A percentile compares a stretch with the other conserved stretches of the same genome.
Evolutionary conservation across 1,139 yeast species (phyloP).

Genomic region (Diutina neorugosa): DNA sequence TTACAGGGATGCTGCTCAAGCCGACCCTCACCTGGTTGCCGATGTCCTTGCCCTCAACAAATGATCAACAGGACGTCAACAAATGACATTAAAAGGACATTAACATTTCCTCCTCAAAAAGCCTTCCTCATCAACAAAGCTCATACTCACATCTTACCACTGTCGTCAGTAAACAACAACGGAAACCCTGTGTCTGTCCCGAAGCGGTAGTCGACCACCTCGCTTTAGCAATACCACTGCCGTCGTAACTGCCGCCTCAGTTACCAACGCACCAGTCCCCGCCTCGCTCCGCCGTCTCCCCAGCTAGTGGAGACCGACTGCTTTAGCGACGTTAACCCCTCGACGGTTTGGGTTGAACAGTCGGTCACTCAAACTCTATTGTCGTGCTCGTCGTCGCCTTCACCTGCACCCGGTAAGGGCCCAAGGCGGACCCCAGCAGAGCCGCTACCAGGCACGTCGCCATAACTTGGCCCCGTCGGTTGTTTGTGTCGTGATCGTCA

Average conservation of each 20-base stretch:
- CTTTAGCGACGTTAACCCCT: neutral
- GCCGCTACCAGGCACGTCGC: neutral
- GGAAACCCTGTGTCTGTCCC: no score
- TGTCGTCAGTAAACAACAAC: no score
- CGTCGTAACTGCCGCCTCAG: no score
- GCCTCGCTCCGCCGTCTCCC: no score
- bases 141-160: no score
- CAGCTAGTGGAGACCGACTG: neutral
- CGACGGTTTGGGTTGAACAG: neutral
- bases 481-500: neutral
- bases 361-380: neutral
- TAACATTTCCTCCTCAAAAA: no score
- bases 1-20: conserved; percentile 56
- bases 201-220: no score
- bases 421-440: neutral
- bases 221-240: no score
- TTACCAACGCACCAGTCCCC: no score
- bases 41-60: neutral
- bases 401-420: neutral
- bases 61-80: no score
- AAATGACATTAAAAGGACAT: no score
- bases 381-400: neutral
- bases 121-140: no score
- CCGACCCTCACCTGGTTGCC: neutral
- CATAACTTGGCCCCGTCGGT: neutral